Evolutionary conservation across 2,329 filamentous ascomycete species (phyloP), one percentile per base, ranked within the genome.

Genomic region (Colletotrichum truncatum): DNA sequence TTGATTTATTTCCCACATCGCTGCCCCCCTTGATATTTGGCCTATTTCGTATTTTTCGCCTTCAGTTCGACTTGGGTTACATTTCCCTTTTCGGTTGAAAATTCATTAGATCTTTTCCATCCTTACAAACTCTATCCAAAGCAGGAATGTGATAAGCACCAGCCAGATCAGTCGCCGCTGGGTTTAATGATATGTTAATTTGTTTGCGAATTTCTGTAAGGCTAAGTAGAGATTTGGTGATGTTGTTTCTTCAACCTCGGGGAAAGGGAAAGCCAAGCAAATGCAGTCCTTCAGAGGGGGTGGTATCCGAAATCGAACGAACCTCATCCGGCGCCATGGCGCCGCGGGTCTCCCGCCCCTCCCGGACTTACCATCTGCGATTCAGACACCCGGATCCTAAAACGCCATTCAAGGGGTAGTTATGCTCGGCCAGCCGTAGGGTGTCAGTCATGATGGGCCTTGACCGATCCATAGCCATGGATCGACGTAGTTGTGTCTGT

Each of bases 381-480:
- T 7, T 41, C 45, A 59, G 45, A 26, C 18, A 21, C 32, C 12
- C 16, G 45, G 32, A 39, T 41, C 41, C 56, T 52, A 45, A 59
- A 34, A 52, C 34, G 12, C 16, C 18, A 28, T 49, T 21, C 28
- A 36, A 28, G 43, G 38, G 12, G 43, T 21, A 48, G 30, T n/a
- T 18, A 11, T n/a, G 34, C 52, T 55, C 11, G n/a, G 18, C 18
- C 45, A 36, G 12, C 52, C 25, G 34, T 12, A 59, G 45, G 45
- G 56, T 59, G 21, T 26, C 45, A 51, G 18, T 32, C 30, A 32
- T 16, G 28, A 59, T 59, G 56, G 56, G 43, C 30, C 34, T 41
- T 25, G 46, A 49, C 14, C 16, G 34, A 34, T 9, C 45, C 34
- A 59, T 52, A 16, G 26, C 6, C 21, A 26, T 59, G 56, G 45